A percentile compares a stretch with the other conserved stretches of the same genome.
Evolutionary conservation across 129 eudicot genomes (phyloP).

Genomic region (Flaveria ramosissima): DNA sequence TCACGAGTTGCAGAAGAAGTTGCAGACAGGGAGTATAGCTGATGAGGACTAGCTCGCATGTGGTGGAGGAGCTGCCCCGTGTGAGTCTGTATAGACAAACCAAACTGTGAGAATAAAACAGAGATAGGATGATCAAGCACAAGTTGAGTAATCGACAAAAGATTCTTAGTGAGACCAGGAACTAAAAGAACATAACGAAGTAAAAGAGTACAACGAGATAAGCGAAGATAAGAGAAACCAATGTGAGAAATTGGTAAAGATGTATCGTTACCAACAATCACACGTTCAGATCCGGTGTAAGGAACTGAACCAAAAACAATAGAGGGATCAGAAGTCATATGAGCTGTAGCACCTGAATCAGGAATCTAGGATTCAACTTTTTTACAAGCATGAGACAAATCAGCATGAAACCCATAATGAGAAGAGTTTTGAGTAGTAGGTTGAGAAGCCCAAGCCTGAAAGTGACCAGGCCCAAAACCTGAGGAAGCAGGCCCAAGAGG

Average conservation of each 20-base stretch:
- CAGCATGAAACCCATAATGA: too few species aligned
- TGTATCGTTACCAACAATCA: background rate
- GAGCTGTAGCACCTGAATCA: background rate
- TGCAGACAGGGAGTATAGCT: background rate
- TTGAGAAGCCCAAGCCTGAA: too few species aligned
- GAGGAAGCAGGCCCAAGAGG: too few species aligned
- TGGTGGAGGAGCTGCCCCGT: background rate
- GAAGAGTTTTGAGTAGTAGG: too few species aligned
- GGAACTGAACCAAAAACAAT: background rate
- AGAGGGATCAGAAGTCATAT: background rate
- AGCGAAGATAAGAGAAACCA: background rate
- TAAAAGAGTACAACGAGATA: background rate
- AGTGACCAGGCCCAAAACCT: too few species aligned
- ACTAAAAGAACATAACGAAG: background rate
- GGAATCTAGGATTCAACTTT: background rate
- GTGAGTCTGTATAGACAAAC: background rate
- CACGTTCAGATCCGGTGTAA: background rate
- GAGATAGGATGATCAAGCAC: background rate
- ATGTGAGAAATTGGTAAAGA: background rate
- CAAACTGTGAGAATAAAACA: background rate
- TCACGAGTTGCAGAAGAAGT: background rate
- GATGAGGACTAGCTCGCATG: background rate
- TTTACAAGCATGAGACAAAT: background rate
- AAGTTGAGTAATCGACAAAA: too few species aligned
- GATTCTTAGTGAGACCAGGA: background rate